Conservation (phyloP, 192 early-diverging fungal genomes). For the Coemansia sp. region DNA sequence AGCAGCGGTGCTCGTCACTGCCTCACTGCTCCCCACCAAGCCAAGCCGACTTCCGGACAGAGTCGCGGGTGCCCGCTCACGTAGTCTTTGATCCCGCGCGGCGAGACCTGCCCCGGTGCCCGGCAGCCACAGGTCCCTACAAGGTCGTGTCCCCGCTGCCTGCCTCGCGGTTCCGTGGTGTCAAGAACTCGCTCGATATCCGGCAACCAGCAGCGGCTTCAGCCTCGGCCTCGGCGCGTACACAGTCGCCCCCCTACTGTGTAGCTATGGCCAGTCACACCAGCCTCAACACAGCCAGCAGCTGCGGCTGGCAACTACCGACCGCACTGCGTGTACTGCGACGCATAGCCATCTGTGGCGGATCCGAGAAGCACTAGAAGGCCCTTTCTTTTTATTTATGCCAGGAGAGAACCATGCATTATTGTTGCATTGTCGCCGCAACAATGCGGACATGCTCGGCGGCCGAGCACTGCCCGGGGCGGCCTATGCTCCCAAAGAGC, state of each 20-base stretch:
- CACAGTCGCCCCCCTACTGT: not conserved
- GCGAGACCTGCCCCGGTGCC: slow-evolving; percentile 1
- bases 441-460: too few species aligned
- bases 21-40: slow-evolving; percentile 1
- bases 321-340: slow-evolving; percentile 15
- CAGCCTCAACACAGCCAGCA: too few species aligned
- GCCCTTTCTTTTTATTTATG: not conserved
- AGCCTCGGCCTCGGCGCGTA: not conserved
- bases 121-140: not conserved
- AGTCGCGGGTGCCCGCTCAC: not conserved
- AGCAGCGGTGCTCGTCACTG: slow-evolving; percentile 24
- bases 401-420: too few species aligned
- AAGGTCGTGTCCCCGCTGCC: not conserved
- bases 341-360: slow-evolving; percentile 23
- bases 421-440: too few species aligned
- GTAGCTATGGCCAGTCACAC: not conserved
- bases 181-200: slow-evolving; percentile 43
- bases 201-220: slow-evolving; percentile 16
- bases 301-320: slow-evolving; percentile 13
- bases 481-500: too few species aligned
- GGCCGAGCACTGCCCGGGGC: too few species aligned
- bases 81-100: slow-evolving; percentile 8
- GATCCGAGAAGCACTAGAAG: not conserved
- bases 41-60: too few species aligned
- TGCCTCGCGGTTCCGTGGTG: slow-evolving; percentile 13